Evolutionary conservation across 805 yeast genomes (phyloP), one percentile per base, ranked within the genome.

Genomic region (Candida glaebosa): DNA sequence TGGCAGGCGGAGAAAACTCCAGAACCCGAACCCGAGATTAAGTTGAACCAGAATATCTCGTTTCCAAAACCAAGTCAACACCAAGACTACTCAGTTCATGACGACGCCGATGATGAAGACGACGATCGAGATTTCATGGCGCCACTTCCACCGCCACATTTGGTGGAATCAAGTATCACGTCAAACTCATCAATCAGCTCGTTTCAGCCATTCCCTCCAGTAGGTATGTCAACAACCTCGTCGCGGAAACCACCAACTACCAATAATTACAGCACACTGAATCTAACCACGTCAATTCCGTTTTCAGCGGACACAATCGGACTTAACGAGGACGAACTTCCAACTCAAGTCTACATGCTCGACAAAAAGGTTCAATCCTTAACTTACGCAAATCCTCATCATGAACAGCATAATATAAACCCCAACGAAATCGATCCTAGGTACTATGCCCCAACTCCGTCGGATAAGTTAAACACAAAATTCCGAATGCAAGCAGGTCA

Each of bases 401-500:
- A 52, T 37, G 56, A 53, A 14, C 55, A 62, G 14, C 59, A 56
- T 26, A 39, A 42, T 8, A 24, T 43, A 6, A 48, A 51, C 10
- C 57, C 52, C 8, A 57, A 63, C 45, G 71, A 69, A 43, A 49
- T 64, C 2, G 55, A 59, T 14, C 69, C 71, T 5, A 56, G 53
- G 37, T 66, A 57, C 45, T 61, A 70, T 45, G 78, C 79, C 0
- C 79, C 79, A 3, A 65, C 75, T 0, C 78, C 79, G 2, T 61
- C 65, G 34, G 76, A 73, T 41, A 71, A 67, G 42, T 52, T 67
- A 20, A 45, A 51, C 16, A 50, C 51, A 28, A 50, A 48, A 8
- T 35, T 52, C 22, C 46, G 61, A 14, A 47, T 60, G 18, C 60
- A 55, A 40, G 45, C 45, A 35, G 61, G 61, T 5, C 42, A 44